These are phyloP conservation scores for Tephrocybe sp. DNA, from an alignment of 768 basidiomycete genomes.

Conservation along the genomic window DNA sequence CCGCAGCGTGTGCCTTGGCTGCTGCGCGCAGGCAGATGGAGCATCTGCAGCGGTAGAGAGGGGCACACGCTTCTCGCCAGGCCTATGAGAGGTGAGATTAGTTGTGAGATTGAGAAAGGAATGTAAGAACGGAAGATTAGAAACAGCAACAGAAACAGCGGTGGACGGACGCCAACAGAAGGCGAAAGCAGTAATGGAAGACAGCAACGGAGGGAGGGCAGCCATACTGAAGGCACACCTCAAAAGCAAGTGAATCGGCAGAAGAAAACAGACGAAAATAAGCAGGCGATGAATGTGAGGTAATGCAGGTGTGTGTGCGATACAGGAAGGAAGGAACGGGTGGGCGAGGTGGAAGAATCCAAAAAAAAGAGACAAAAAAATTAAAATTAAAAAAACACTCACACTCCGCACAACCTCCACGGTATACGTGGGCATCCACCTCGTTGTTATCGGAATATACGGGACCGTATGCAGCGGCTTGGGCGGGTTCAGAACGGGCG, in stretches of 20 bases:
- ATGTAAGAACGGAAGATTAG: no score
- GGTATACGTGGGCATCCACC: slow-evolving; percentile 57
- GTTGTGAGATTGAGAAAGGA: no score
- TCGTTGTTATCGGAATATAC: slow-evolving; percentile 57
- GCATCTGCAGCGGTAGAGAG: slow-evolving; percentile 71
- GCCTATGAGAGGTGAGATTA: slow-evolving; percentile 37
- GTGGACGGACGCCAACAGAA: no score
- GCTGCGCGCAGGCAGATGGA: slow-evolving; percentile 73
- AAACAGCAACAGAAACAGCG: no score
- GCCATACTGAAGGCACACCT: no score
- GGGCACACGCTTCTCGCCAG: slow-evolving; percentile 75
- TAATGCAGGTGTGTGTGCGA: no score
- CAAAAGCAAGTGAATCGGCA: no score
- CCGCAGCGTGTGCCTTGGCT: slow-evolving; percentile 43
- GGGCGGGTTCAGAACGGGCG: slow-evolving; percentile 65
- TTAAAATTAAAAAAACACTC: slow-evolving; percentile 32
- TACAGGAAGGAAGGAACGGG: no score
- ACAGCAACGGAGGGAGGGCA: no score
- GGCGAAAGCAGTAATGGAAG: no score
- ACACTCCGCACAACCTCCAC: slow-evolving; percentile 58
- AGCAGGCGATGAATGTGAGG: no score
- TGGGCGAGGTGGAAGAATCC: background rate
- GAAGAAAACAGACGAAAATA: no score
- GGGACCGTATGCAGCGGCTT: slow-evolving; percentile 66
- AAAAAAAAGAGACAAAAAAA: background rate